These are phyloP conservation scores for Pulveroboletus sp. DNA, from an alignment of 768 basidiomycete genomes.

Conservation along the genomic window DNA sequence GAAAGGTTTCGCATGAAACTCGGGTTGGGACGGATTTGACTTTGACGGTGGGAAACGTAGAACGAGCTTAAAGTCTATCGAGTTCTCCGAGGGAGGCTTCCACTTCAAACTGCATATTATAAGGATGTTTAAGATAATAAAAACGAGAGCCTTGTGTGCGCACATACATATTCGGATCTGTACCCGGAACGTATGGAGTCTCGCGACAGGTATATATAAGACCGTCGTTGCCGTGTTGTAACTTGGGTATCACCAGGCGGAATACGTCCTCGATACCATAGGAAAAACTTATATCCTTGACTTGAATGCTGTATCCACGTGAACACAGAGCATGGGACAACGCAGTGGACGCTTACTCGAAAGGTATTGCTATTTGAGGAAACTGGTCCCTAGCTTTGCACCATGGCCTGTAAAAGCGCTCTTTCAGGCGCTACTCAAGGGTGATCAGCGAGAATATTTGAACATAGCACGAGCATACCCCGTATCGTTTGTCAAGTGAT, in stretches of 20 bases:
- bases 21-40: slow-evolving; percentile 57
- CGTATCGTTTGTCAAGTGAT: slow-evolving; percentile 83
- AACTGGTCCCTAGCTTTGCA: slow-evolving; percentile 64
- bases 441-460: slow-evolving; percentile 3
- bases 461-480: slow-evolving; percentile 50
- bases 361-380: slow-evolving; percentile 75
- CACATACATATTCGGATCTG: slow-evolving; percentile 87
- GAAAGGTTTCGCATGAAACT: slow-evolving; percentile 80
- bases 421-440: slow-evolving; percentile 49
- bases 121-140: slow-evolving; percentile 3
- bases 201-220: slow-evolving; percentile 94
- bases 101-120: slow-evolving; percentile 83
- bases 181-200: slow-evolving; percentile 77
- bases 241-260: slow-evolving; percentile 71
- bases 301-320: slow-evolving; percentile 59
- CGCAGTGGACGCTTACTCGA: slow-evolving; percentile 59
- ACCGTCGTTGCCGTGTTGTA: slow-evolving; percentile 93
- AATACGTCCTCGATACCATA: slow-evolving; percentile 90
- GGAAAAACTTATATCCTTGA: slow-evolving; percentile 85
- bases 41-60: slow-evolving; percentile 82
- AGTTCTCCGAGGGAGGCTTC: slow-evolving; percentile 98
- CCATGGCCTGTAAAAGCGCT: slow-evolving; percentile 84
- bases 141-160: slow-evolving; percentile 46
- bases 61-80: slow-evolving; percentile 94
- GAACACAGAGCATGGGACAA: slow-evolving; percentile 5